These are phyloP conservation scores for Trichoderma breve DNA, from an alignment of 2,329 filamentous ascomycete species.

Conservation along the genomic window DNA sequence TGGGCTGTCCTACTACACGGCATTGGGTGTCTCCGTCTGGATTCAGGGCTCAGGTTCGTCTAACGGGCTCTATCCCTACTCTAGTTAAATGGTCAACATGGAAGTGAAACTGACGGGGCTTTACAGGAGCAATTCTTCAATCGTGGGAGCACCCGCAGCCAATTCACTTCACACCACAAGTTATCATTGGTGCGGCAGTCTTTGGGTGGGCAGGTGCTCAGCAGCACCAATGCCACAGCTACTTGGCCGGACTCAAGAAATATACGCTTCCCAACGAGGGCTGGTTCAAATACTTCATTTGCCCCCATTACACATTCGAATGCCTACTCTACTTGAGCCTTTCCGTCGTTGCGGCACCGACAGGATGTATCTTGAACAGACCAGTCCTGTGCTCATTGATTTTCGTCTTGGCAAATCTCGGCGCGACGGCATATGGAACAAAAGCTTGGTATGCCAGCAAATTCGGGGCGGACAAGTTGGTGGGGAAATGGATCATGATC, in stretches of 20 bases:
- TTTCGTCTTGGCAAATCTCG: slow-evolving; percentile 78
- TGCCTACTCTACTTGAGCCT: slow-evolving; percentile 80
- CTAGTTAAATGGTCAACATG: neutral
- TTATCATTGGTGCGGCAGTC: slow-evolving; percentile 51
- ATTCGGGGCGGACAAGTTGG: slow-evolving; percentile 67
- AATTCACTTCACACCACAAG: slow-evolving; percentile 27
- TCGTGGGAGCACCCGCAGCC: slow-evolving; percentile 31
- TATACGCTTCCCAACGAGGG: slow-evolving; percentile 78
- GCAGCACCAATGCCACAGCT: slow-evolving; percentile 71
- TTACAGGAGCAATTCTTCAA: slow-evolving; percentile 34
- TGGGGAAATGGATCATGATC: slow-evolving; percentile 71
- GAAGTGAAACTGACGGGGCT: neutral
- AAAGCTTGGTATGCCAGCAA: slow-evolving; percentile 74
- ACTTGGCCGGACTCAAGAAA: slow-evolving; percentile 70
- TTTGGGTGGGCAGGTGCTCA: slow-evolving; percentile 69
- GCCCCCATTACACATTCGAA: slow-evolving; percentile 90
- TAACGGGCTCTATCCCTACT: neutral
- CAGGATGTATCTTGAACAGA: slow-evolving; percentile 63
- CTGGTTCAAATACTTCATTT: slow-evolving; percentile 70
- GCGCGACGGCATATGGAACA: slow-evolving; percentile 74
- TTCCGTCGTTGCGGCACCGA: slow-evolving; percentile 69
- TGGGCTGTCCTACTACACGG: slow-evolving; percentile 73
- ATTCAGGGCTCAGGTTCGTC: slow-evolving; percentile 71
- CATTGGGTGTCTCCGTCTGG: slow-evolving; percentile 75
- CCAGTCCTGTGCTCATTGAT: slow-evolving; percentile 67